These are phyloP conservation scores for Aspergillus eucalypticola DNA, from an alignment of 2,329 filamentous ascomycete genomes.

Conservation along the genomic window DNA sequence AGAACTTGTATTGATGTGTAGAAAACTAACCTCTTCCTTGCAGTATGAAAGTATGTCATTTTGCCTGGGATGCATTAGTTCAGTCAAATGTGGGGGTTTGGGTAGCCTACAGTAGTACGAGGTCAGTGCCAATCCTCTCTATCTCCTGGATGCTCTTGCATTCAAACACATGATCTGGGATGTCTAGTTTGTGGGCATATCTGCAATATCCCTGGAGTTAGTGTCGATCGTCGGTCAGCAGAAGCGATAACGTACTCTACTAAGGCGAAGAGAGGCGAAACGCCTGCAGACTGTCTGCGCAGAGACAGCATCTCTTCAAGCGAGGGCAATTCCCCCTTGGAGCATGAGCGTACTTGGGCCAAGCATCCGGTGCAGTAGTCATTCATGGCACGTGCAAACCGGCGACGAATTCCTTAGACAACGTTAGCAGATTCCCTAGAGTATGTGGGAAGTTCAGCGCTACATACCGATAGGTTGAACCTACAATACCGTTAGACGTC, in stretches of 20 bases:
- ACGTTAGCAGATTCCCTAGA: neutral
- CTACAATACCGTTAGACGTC: neutral
- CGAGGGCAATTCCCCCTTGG: conserved; percentile 13
- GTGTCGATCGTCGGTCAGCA: too few relatives aligned
- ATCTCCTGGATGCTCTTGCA: conserved; percentile 20
- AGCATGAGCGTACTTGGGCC: conserved; percentile 20
- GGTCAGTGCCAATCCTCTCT: conserved; percentile 21
- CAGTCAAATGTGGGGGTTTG: neutral
- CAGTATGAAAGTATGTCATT: conserved; percentile 30
- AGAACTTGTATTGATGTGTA: neutral
- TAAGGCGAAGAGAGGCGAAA: conserved; percentile 24
- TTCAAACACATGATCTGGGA: conserved; percentile 23
- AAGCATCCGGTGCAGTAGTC: conserved; percentile 22
- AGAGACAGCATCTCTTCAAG: conserved; percentile 19
- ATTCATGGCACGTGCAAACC: conserved; percentile 17
- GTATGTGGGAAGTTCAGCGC: neutral
- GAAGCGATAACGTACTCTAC: conserved; percentile 20
- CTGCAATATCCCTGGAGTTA: neutral
- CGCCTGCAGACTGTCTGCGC: conserved; percentile 23
- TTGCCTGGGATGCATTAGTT: conserved; percentile 16
- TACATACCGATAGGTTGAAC: conserved; percentile 12
- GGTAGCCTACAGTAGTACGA: conserved; percentile 20
- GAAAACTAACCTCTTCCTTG: conserved; percentile 25
- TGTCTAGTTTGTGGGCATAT: conserved; percentile 20
- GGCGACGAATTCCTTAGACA: conserved; percentile 12